A percentile compares a stretch with the other conserved stretches of the same genome.
These are phyloP conservation scores for Penicillium waksmanii DNA, from an alignment of 495 filamentous ascomycete species.

Conservation along the genomic window DNA sequence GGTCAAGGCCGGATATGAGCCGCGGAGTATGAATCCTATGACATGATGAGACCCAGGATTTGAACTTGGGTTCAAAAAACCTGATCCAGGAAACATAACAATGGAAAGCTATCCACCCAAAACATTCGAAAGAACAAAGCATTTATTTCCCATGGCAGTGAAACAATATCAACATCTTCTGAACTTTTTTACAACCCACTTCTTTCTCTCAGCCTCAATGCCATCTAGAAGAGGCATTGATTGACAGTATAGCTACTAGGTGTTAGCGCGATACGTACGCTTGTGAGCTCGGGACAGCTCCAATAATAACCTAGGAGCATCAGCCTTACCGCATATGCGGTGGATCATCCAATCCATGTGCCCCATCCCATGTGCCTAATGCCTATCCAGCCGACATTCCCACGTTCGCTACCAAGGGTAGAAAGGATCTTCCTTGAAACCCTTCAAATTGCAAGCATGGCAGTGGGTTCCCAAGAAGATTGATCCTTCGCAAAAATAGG, in stretches of 20 bases:
- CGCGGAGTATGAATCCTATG: not conserved
- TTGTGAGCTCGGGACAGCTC: not conserved
- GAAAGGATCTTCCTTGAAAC: not conserved
- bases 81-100: not conserved
- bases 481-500: not conserved
- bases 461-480: not conserved
- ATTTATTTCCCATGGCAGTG: not conserved
- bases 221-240: not conserved
- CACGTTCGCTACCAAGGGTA: constrained; percentile 3
- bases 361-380: not conserved
- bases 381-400: not conserved
- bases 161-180: no score
- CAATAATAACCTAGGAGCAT: not conserved
- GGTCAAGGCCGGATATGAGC: not conserved
- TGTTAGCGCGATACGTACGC: not conserved
- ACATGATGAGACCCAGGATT: not conserved
- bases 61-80: not conserved
- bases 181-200: no score
- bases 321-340: not conserved
- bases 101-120: not conserved
- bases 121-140: not conserved
- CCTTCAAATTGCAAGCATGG: constrained; percentile 2
- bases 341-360: not conserved
- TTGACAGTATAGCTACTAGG: not conserved
- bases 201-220: not conserved